Percentiles rank a stretch among this genome's conserved stretches.
These are phyloP conservation scores for Entonaema liquescens DNA, from an alignment of 495 filamentous ascomycete species.

Conservation along the genomic window DNA sequence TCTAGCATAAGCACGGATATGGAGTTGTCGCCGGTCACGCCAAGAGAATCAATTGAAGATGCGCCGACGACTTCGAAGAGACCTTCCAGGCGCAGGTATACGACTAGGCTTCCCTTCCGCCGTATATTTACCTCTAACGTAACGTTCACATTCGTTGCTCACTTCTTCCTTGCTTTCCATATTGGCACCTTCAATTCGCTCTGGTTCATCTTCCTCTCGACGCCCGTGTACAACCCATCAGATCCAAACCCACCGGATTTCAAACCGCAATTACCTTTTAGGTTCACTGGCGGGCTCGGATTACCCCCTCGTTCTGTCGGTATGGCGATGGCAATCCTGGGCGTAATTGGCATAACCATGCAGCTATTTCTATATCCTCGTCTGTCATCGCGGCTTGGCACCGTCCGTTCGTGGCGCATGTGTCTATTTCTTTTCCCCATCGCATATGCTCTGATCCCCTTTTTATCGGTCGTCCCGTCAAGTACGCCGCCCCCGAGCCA, in stretches of 20 bases:
- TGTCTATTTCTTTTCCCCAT: conserved; percentile 77
- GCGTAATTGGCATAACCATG: conserved; percentile 76
- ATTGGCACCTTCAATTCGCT: conserved; percentile 85
- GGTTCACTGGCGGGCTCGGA: conserved; percentile 83
- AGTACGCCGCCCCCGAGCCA: conserved; percentile 65
- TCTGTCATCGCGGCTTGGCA: conserved; percentile 73
- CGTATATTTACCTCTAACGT: conserved; percentile 85
- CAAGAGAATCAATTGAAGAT: conserved; percentile 27
- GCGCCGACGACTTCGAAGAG: conserved; percentile 3
- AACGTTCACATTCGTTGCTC: conserved; percentile 66
- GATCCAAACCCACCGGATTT: conserved; percentile 46
- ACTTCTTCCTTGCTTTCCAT: conserved; percentile 77
- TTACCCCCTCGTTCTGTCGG: conserved; percentile 79
- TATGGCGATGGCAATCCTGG: conserved; percentile 79
- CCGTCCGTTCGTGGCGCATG: conserved; percentile 70
- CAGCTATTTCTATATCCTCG: conserved; percentile 81
- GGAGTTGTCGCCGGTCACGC: conserved; percentile 45
- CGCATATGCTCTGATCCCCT: conserved; percentile 76
- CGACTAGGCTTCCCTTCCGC: conserved; percentile 67
- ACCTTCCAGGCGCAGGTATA: conserved; percentile 45
- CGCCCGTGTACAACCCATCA: conserved; percentile 69
- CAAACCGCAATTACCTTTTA: conserved; percentile 63
- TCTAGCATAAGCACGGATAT: conserved; percentile 36
- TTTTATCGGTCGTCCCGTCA: conserved; percentile 74
- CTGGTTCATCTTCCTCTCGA: conserved; percentile 86